Evolutionary conservation across 768 basidiomycete species (phyloP), one percentile per base, ranked within the genome.

Genomic region (Pulveroboletus sp.): DNA sequence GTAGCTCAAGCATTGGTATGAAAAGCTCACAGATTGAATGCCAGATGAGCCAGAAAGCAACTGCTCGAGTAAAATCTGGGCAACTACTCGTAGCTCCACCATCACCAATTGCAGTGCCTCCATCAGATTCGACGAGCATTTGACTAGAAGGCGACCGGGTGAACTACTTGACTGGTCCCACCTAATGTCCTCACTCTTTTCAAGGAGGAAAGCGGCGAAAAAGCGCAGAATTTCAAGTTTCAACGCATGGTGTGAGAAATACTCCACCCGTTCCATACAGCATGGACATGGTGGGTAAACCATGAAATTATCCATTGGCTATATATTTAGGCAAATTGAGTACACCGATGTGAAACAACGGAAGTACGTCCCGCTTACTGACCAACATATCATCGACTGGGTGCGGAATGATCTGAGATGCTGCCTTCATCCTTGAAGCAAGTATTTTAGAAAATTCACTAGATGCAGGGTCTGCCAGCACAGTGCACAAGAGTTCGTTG

Each of bases 241-340:
- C n/a, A 65, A 50, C 24, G 56, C 56, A 46, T 74, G 74, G 9
- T 56, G 49, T 8, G 65, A 57, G 35, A 58, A 51, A 37, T 57
- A 59, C 36, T 65, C 63, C 28, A 41, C 26, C 38, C 49, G 53
- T 47, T 61, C 58, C 41, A 53, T 59, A 63, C 67, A 60, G 46
- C 51, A 51, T 48, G 67, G 47, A 50, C 64, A 67, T 10, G 67
- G 63, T 26, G 69, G 67, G 49, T 69, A 69, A 56, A 67, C 73
- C 69, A 78, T 63, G 57, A 72, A 73, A 60, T 78, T 73, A 65
- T 76, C 72, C 69, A 78, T 68, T 40, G 78, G 76, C 81, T 82
- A 66, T 62, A 67, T 57, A 54, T 58, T 42, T 46, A 57, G 53
- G 48, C 11, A 47, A 38, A 38, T 58, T 64, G 47, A 63, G 59